Base-by-base conservation (phyloP, 2,329 filamentous ascomycete species). In the Whalleya microplaca region DNA sequence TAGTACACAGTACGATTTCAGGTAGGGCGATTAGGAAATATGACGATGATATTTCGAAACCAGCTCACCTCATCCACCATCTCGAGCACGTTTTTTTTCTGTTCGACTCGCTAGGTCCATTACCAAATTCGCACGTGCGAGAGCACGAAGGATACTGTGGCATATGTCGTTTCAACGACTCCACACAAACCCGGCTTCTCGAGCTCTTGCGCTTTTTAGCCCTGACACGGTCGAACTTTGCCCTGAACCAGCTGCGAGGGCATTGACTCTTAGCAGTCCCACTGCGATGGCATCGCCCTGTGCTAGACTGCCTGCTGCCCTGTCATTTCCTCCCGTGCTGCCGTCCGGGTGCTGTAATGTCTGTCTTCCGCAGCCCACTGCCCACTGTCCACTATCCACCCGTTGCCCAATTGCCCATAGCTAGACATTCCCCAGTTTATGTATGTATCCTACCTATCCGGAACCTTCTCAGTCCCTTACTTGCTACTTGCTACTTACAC, bases 11-110 rank as follows among this genome's bases (percentile, higher is more conserved):
- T 37, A 16, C 32, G 9, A 37, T 37, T 12, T 37, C 3, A 16
- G 32, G 8, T 12, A 56, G 51, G 53, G 48, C 27, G 41, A 41
- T 51, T 20, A 56, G 21, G 41, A 57, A 37, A 47, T 21, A 51
- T 47, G 57, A 59, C 51, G 51, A 59, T 47, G 42, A 45, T 27
- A 41, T 59, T 61, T 60, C 53, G 49, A 51, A 52, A 50, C 41
- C 41, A 51, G 51, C 52, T 67, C 61, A 62, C 64, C 61, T 65
- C 64, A 66, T 67, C 65, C 62, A 68, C 65, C 61, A 53, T 58
- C 46, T 59, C 16, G 55, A 65, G 65, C 67, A 69, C 61, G 61
- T 65, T 64, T 56, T 53, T 21, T 4, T 21, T 18, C n/a, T 45
- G 46, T 32, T 60, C 20, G 7, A 58, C 42, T 56, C 41, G 49